Base-by-base conservation (phyloP, 2,329 filamentous ascomycete genomes). In the Cladobotryum protrusum region DNA sequence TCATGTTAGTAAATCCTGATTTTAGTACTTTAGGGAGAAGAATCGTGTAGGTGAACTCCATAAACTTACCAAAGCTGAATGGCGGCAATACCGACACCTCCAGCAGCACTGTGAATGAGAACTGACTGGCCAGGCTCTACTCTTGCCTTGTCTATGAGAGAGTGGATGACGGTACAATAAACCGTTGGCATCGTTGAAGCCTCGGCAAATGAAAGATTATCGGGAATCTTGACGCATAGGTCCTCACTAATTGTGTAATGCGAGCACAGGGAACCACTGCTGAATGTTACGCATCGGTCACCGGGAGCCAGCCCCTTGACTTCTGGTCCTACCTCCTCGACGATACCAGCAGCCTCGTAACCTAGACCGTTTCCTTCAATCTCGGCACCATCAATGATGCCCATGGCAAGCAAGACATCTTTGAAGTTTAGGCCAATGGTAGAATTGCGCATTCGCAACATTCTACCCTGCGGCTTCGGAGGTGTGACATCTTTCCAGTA, bases 361-460 rank as follows among this genome's bases (percentile, higher is more conserved):
- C 59, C 59, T 17, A 56, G 40, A 2, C 45, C 43, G 15, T 47
- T 37, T 33, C 14, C 8, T 43, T 29, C 24, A 29, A 29, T 29
- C 24, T 29, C 24, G 6, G 33, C 13, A 3, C 50, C 52, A 4
- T 54, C 44, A 1, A 64, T 45, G 14, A 60, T 59, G n/a, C 60
- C 60, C 46, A 64, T 49, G 3, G 67, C 64, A 3, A 63, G 56
- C 18, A 72, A 54, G 7, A 72, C 58, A 50, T 74, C 72, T 17
- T 58, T 48, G 24, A 57, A 71, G 48, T 69, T 72, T 3, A 73
- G 18, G 2, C 67, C 70, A 11, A 56, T 55, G 1, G 66, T 55
- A 0, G 32, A 32, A 5, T 29, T 24, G 2, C 47, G 41, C 19
- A 52, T 52, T 17, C 19, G 17, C 11, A n/a, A 11, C 14, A 37